Evolutionary conservation across 805 yeast species (phyloP).

Genomic region (Yamadazyma akitaensis): DNA sequence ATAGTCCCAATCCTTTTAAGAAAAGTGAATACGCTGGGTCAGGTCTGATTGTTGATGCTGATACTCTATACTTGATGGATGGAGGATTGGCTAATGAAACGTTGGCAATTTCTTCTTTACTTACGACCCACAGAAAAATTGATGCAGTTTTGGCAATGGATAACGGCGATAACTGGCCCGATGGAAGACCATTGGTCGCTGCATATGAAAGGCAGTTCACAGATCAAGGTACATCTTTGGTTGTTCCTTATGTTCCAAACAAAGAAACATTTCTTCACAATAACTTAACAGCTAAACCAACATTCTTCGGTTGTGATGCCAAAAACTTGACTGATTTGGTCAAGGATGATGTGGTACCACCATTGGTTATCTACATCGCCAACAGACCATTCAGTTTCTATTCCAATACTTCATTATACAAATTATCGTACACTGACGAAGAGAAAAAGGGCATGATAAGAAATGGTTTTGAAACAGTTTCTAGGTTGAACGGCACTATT

Average conservation of each 20-base stretch:
- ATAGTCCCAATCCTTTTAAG: conserved; percentile 37
- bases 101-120: conserved; percentile 31
- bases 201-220: conserved; percentile 36
- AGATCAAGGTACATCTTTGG: conserved; percentile 28
- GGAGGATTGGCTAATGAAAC: conserved; percentile 40
- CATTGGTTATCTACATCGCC: conserved; percentile 37
- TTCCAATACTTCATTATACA: conserved; percentile 33
- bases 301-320: conserved; percentile 42
- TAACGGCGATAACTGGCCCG: conserved; percentile 31
- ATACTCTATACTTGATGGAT: conserved; percentile 35
- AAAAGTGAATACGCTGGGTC: conserved; percentile 26
- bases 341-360: conserved; percentile 35
- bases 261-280: conserved; percentile 26
- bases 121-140: conserved; percentile 31
- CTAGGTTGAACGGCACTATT: conserved; percentile 32
- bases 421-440: conserved; percentile 31
- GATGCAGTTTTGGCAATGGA: conserved; percentile 40
- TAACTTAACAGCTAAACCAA: conserved; percentile 38
- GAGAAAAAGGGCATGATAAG: conserved; percentile 35
- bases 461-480: conserved; percentile 36
- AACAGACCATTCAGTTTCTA: conserved; percentile 33
- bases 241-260: conserved; percentile 39
- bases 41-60: conserved; percentile 14
- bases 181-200: conserved; percentile 28
- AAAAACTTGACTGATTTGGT: conserved; percentile 33